These are phyloP conservation scores for Syzygium aromaticum DNA, from an alignment of 345 rosid genomes.

Conservation along the genomic window DNA sequence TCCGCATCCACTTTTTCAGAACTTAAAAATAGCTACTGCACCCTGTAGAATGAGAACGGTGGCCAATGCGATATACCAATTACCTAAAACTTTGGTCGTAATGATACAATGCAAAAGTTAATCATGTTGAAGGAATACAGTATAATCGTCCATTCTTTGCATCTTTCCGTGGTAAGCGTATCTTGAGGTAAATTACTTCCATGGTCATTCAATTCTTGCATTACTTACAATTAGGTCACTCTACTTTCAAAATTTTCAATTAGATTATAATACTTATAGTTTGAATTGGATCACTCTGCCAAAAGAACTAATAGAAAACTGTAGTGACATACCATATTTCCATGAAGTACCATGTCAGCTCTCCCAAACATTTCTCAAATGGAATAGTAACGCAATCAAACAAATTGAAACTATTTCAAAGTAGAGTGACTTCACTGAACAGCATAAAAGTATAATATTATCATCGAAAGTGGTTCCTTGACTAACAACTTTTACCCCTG, in stretches of 20 bases:
- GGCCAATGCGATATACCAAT: neutral
- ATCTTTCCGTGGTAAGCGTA: neutral
- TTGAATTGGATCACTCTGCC: neutral
- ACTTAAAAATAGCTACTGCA: neutral
- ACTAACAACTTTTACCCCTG: neutral
- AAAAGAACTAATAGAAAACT: neutral
- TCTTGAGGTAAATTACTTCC: neutral
- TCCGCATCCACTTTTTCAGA: neutral
- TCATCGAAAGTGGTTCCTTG: neutral
- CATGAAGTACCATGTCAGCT: neutral
- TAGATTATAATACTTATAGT: neutral
- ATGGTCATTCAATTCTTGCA: neutral
- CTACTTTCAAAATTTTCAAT: neutral
- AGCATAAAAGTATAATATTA: neutral
- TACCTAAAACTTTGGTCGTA: neutral
- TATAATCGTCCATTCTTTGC: neutral
- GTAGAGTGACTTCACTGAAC: neutral
- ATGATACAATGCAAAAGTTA: neutral
- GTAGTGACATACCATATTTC: neutral
- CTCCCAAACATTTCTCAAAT: neutral
- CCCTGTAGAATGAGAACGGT: neutral
- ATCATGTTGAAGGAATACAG: neutral
- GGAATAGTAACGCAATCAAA: neutral
- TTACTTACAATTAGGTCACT: neutral
- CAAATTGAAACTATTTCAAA: neutral